Conservation (phyloP, 352 stramenopile species). For the Phytophthora boehmeriae region DNA sequence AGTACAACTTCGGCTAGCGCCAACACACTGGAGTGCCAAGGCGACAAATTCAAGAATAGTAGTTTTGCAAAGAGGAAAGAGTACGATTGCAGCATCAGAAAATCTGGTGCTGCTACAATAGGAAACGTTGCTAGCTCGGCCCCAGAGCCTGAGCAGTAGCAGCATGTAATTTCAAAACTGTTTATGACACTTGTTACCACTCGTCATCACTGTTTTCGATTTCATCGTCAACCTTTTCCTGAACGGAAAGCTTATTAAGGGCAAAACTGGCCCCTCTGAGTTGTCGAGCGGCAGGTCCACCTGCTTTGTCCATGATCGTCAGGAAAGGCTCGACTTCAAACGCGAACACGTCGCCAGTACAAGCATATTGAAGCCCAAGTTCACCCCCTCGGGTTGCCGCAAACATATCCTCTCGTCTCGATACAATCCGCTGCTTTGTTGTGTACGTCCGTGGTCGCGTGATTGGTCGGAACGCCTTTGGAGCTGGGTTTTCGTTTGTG, state of each 20-base stretch:
- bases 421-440: conserved; percentile 50
- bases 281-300: conserved; percentile 3
- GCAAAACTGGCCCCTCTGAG: conserved; percentile 4
- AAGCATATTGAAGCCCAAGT: conserved; percentile 38
- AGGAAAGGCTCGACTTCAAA: conserved; percentile 79
- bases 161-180: conserved; percentile 26
- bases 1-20: neutral
- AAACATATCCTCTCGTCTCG: conserved; percentile 48
- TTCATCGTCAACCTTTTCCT: conserved; percentile 59
- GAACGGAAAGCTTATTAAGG: conserved; percentile 19
- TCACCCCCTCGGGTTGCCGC: conserved; percentile 16
- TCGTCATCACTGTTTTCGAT: conserved; percentile 70
- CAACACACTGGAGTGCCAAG: conserved; percentile 9
- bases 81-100: conserved; percentile 70
- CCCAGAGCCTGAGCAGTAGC: conserved; percentile 23
- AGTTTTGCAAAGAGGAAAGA: conserved; percentile 74
- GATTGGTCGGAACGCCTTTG: conserved; percentile 78
- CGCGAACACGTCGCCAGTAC: conserved; percentile 61
- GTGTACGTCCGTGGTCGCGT: conserved; percentile 54
- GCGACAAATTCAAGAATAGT: conserved; percentile 71
- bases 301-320: conserved; percentile 40
- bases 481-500: conserved; percentile 72
- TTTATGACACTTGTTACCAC: conserved; percentile 45
- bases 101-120: conserved; percentile 30
- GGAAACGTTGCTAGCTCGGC: conserved; percentile 13